Evolutionary conservation across 2,329 filamentous ascomycete genomes (phyloP).

Genomic region (Cladosporium halotolerans): DNA sequence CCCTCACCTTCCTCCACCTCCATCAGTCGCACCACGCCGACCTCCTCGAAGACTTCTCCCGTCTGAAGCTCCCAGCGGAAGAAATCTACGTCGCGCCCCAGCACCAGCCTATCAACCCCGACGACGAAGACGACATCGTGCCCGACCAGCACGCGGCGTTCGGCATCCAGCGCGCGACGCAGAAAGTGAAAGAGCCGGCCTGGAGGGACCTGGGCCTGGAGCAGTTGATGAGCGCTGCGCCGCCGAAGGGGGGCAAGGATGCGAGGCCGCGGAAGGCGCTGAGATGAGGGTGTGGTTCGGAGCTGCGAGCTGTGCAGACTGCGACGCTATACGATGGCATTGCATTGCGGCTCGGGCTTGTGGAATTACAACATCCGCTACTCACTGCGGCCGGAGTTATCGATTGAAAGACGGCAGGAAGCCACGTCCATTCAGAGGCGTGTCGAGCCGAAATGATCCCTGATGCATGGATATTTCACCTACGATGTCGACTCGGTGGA

Average conservation of each 20-base stretch:
- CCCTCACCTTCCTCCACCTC: conserved; percentile 71
- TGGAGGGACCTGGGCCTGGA: conserved; percentile 76
- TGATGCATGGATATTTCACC: too few species aligned
- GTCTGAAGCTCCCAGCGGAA: conserved; percentile 46
- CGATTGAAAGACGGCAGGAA: too few species aligned
- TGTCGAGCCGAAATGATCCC: too few species aligned
- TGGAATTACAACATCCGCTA: too few species aligned
- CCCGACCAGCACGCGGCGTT: conserved; percentile 85
- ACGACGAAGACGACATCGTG: conserved; percentile 83
- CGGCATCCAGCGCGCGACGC: conserved; percentile 74
- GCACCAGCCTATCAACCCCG: conserved; percentile 75
- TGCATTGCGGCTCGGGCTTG: too few species aligned
- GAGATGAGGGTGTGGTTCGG: not conserved
- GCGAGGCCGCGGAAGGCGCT: conserved; percentile 5
- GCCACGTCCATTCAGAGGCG: too few species aligned
- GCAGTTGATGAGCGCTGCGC: conserved; percentile 61
- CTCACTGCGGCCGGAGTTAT: too few species aligned
- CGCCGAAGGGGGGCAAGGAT: conserved; percentile 29
- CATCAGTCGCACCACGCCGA: conserved; percentile 65
- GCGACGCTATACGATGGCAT: too few species aligned
- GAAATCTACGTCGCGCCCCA: conserved; percentile 76
- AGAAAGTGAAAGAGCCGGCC: conserved; percentile 61
- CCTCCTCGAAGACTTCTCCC: conserved; percentile 60
- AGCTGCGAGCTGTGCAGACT: not conserved
- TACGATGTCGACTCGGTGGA: too few species aligned